phyloP scores from a whole-genome alignment of 2,329 filamentous ascomycete species.

The Xylogone sp. region DNA sequence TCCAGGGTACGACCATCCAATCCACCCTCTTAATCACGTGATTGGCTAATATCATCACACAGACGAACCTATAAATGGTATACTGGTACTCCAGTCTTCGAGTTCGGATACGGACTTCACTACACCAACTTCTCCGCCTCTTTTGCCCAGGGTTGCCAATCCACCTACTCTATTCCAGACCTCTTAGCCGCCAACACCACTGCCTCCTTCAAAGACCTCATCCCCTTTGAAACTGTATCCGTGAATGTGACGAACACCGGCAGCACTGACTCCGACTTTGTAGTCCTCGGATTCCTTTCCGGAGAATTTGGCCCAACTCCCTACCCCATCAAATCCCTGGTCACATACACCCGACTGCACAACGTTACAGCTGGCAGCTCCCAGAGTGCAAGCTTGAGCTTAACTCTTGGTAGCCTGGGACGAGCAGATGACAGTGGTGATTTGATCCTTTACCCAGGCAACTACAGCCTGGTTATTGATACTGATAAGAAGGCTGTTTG shows the following conservation, averaged over 20 bases:
- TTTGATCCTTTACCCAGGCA: conserved; percentile 49
- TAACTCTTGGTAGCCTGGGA: conserved; percentile 46
- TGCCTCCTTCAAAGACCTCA: conserved; percentile 35
- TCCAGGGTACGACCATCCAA: conserved; percentile 32
- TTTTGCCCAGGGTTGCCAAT: background rate
- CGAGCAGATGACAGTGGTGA: conserved; percentile 47
- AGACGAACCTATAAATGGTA: conserved; percentile 60
- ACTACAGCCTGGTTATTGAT: conserved; percentile 45
- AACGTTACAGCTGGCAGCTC: conserved; percentile 23
- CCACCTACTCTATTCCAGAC: conserved; percentile 26
- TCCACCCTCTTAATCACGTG: background rate
- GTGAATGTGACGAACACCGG: conserved; percentile 43
- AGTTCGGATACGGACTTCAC: conserved; percentile 54
- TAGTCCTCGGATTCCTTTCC: conserved; percentile 44
- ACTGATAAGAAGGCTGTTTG: conserved; percentile 34
- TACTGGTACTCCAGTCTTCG: conserved; percentile 41
- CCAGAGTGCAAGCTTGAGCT: conserved; percentile 30
- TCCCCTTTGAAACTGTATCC: conserved; percentile 32
- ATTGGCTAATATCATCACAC: background rate
- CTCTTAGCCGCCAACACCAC: conserved; percentile 32
- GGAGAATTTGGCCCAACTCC: conserved; percentile 43
- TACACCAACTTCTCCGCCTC: conserved; percentile 49
- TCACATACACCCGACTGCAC: conserved; percentile 40
- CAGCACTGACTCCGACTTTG: conserved; percentile 49
- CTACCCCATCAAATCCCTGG: conserved; percentile 48